Evolutionary conservation across 129 eudicot species (phyloP), one percentile per base, ranked within the genome.

Genomic region (Centella asiatica): DNA sequence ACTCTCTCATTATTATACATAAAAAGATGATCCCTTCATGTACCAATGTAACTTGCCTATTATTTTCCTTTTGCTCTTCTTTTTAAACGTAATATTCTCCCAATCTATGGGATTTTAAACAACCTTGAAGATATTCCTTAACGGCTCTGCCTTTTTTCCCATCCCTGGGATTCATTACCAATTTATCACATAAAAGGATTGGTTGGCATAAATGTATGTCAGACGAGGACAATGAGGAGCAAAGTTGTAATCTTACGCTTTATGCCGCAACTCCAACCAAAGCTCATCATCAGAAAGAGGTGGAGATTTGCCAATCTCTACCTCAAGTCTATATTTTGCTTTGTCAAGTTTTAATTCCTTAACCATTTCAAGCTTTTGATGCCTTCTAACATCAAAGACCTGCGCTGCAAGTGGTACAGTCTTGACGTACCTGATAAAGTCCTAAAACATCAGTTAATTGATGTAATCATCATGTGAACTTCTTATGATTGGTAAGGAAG

Each of bases 231-330:
- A 19, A n/a, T 8, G 20, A 64, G 2, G 29, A 58, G 39, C 19
- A 26, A 20, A 32, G 32, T 13, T 20, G 4, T 33, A 39, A 44
- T 55, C 95, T 77, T 81, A 90, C 98, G 98, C 98, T 80, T 82
- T 92, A 44, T 81, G 85, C 17, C 80, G 88, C 66, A 92, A 65
- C 81, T 92, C 90, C 71, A 74, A 23, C 80, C 84, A 87, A 64
- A 81, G 89, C 79, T 81, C 95, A 59, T 87, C 84, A 36, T 92
- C 96, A 52, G 90, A 77, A 52, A 93, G 82, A 67, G 89, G 95
- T 42, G 99, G 99, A 40, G 96, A 78, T 93, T 93, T 84, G 48
- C 99, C 99, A 57, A 93, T 93, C 80, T 82, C 99, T 33, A 84
- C 90, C 67, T 93, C 96, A 71, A 93, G 77, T 45, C 82, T 73